Conservation (phyloP, 192 early-diverging fungal species). For the Backusella luteola region DNA sequence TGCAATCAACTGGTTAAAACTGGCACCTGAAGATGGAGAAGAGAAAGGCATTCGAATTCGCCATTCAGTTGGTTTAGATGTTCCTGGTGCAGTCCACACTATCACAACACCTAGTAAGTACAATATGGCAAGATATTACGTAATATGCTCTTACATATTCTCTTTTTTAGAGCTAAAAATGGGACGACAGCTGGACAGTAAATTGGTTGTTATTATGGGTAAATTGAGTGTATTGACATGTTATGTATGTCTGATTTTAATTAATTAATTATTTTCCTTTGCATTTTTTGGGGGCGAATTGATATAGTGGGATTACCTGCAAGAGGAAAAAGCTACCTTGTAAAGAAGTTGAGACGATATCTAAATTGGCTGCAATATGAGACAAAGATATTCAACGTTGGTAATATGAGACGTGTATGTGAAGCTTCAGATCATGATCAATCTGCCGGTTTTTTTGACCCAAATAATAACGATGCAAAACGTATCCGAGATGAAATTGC, state of each 20-base stretch:
- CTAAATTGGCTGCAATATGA: conserved; percentile 78
- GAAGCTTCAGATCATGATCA: conserved; percentile 55
- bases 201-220: conserved; percentile 94
- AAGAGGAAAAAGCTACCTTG: conserved; percentile 93
- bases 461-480: conserved; percentile 75
- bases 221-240: neutral
- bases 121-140: neutral
- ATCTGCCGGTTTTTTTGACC: conserved; percentile 91
- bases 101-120: conserved; percentile 41
- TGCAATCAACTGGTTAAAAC: neutral
- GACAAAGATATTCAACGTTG: conserved; percentile 92
- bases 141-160: neutral
- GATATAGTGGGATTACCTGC: conserved; percentile 86
- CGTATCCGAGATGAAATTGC: conserved; percentile 84
- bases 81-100: conserved; percentile 52
- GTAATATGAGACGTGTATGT: conserved; percentile 80
- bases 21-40: neutral
- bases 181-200: conserved; percentile 80
- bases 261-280: neutral
- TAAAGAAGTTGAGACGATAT: conserved; percentile 93
- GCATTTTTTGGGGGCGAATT: conserved; percentile 9
- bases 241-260: neutral
- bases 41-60: conserved; percentile 4
- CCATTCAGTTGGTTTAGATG: conserved; percentile 40
- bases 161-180: conserved; percentile 29